Evolutionary conservation across 2,329 filamentous ascomycete genomes (phyloP), one percentile per base, ranked within the genome.

Genomic region (Sclerotinia borealis): DNA sequence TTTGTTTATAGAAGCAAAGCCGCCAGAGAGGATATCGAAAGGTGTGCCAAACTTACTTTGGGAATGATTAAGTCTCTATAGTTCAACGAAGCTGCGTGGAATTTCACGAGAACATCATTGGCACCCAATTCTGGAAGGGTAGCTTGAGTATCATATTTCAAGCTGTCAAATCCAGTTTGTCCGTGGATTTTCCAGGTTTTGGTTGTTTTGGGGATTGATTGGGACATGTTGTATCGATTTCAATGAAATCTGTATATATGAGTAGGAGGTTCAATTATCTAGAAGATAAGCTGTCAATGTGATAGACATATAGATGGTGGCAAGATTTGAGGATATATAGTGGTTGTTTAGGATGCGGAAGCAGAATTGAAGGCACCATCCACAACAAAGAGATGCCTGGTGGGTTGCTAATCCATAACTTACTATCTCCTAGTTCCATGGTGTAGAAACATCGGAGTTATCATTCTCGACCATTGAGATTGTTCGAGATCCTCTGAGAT

Each of bases 91-190:
- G 75, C 76, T 29, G 74, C 74, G 55, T 76, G 72, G 29, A 77
- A 76, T 70, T 82, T 83, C 67, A 85, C 81, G 11, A 85, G 77
- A 22, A 85, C 81, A 63, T 85, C 82, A 60, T 81, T 79, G 62
- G 83, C 81, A 6, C 79, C 80, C 4, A 83, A 65, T 64, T 80
- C 69, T 36, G 68, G 69, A 13, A 75, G 49, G 8, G 55, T 77
- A 76, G 10, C 52, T 77, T 71, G 13, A 71, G 65, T 22, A 58
- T 79, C 73, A 66, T 80, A 73, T 67, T 79, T 80, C 58, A 83
- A 73, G 60, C 74, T 74, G 29, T 82, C 78, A 68, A 83, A 83
- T 64, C 77, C 80, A 55, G 74, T 76, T 67, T 75, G 76, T 67
- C 80, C 80, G 61, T 77, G 70, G 22, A 86, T 74, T 8, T 76